Evolutionary conservation across 345 rosid genomes (phyloP).

Genomic region (Murraya koenigii): DNA sequence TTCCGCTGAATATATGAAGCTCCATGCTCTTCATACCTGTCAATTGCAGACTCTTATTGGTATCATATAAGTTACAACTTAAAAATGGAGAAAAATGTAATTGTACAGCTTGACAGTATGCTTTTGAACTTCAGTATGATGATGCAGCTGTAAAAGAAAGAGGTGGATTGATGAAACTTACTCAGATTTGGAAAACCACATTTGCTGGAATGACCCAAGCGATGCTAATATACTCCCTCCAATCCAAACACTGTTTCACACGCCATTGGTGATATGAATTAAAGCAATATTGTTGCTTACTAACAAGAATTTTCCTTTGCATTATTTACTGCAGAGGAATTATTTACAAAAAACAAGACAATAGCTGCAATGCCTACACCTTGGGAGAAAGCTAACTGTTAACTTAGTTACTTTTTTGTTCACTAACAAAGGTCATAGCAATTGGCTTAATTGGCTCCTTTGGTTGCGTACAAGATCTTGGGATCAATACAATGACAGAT

Average conservation of each 20-base stretch:
- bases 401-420: not conserved
- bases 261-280: not conserved
- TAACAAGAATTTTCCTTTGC: not conserved
- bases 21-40: slow-evolving; percentile 97
- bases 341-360: not conserved
- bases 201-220: slow-evolving; percentile 90
- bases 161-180: slow-evolving; percentile 27
- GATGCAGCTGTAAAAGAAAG: not conserved
- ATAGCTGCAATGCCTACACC: not conserved
- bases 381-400: not conserved
- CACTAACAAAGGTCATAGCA: not conserved
- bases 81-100: too few relatives aligned
- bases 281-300: not conserved
- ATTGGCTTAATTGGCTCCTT: not conserved
- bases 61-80: not conserved
- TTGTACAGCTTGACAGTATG: not conserved
- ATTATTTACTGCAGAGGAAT: not conserved
- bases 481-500: not conserved
- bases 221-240: slow-evolving; percentile 93
- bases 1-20: slow-evolving; percentile 93
- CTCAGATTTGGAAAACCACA: slow-evolving; percentile 97
- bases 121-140: not conserved
- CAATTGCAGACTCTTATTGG: slow-evolving; percentile 12
- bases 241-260: slow-evolving; percentile 81
- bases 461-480: not conserved